Base-by-base conservation (phyloP, 345 rosid species). In the Bruguiera gymnorhiza region DNA sequence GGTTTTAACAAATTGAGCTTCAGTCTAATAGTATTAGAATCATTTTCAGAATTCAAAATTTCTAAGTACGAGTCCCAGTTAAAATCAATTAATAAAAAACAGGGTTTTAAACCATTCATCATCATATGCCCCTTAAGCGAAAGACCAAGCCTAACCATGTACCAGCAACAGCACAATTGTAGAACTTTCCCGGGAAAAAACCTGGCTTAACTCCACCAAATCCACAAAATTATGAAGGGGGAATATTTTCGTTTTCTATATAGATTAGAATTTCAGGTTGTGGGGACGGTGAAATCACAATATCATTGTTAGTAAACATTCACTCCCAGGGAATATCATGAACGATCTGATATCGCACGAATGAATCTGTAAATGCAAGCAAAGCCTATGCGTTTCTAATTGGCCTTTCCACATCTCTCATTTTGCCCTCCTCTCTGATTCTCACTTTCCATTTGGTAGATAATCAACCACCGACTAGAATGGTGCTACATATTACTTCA, bases 341-440 rank as follows among this genome's bases (percentile, higher is more conserved):
- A 69, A 34, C 53, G 68, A 67, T 60, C 65, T 61, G 37, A 34
- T 34, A 2, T 34, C 62, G 58, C 24, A 56, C 0, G 19, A 27
- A 71, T 69, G 78, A 82, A 79, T 69, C 82, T 81, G 85, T 62
- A 65, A 73, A 70, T 75, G 75, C 72, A 83, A 88, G 90, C 83
- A 75, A 84, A 65, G 57, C 19, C 48, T 11, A 54, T 46, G 43
- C 72, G 62, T 67, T 43, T 65, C 55, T 3, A 13, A 43, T 13
- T 15, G 50, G 18, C 16, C 50, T 15, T 13, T 34, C 50, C 50
- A 15, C 50, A 13, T 0, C 50, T 43, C 15, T 15, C 18, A 13
- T 43, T 43, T 3, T 13, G 18, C 50, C 39, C 39, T 36, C 39
- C 50, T 15, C 50, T 13, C 18, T 0, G 1, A 7, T 34, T 11